phyloP scores from a whole-genome alignment of 2,329 filamentous ascomycete genomes.

The Knufia fluminis region DNA sequence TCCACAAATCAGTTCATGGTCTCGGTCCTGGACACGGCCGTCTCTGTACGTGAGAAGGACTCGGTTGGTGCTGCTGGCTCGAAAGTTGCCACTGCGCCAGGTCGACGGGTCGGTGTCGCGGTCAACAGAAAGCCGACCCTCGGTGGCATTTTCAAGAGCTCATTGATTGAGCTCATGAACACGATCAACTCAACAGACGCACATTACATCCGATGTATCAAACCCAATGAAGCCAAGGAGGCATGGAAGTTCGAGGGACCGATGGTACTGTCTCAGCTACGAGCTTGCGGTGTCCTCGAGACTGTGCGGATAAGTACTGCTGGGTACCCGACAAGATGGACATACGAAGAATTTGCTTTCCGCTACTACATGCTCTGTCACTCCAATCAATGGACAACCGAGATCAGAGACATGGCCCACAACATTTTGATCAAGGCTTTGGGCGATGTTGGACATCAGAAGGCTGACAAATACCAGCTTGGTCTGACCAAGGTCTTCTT shows the following conservation, averaged over 20 bases:
- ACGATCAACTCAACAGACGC: constrained; percentile 98
- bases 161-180: constrained; percentile 92
- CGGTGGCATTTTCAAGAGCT: constrained; percentile 97
- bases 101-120: constrained; percentile 80
- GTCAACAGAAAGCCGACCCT: constrained; percentile 94
- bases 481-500: constrained; percentile 99
- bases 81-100: constrained; percentile 55
- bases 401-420: constrained; percentile 90
- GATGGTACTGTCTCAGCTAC: constrained; percentile 94
- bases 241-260: constrained; percentile 97
- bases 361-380: constrained; percentile 97
- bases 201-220: constrained; percentile 98
- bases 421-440: constrained; percentile 83
- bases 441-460: constrained; percentile 63
- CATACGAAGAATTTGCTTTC: constrained; percentile 94
- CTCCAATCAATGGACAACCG: constrained; percentile 80
- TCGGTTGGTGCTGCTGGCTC: constrained; percentile 53
- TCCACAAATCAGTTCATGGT: constrained; percentile 79
- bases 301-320: constrained; percentile 96
- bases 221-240: constrained; percentile 93
- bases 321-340: constrained; percentile 96
- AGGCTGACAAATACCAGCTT: constrained; percentile 89
- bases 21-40: constrained; percentile 75
- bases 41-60: constrained; percentile 84
- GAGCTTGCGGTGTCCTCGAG: constrained; percentile 97